A percentile compares a stretch with the other conserved stretches of the same genome.
phyloP scores from a whole-genome alignment of 1,284 basidiomycete species.

The Mycocalia duriaeana region DNA sequence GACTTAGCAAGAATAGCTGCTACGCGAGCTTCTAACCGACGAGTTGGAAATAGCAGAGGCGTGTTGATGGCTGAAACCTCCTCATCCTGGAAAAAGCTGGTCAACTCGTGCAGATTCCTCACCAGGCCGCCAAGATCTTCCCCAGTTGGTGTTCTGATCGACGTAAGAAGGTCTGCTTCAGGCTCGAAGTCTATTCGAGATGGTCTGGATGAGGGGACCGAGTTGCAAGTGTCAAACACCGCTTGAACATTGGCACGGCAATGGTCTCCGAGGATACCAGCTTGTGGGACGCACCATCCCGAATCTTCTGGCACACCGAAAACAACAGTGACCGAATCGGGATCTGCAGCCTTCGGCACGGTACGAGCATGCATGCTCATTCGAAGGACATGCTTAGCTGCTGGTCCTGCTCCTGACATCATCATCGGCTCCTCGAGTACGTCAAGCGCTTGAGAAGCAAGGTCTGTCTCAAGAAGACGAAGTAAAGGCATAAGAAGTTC shows the following conservation, averaged over 20 bases:
- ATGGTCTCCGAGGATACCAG: conserved; percentile 52
- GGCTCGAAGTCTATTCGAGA: conserved; percentile 72
- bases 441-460: conserved; percentile 82
- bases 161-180: conserved; percentile 39
- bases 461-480: conserved; percentile 80
- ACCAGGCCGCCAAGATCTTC: conserved; percentile 83
- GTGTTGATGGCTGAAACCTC: conserved; percentile 17
- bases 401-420: conserved; percentile 64
- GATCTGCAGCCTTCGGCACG: conserved; percentile 32
- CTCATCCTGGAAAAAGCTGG: conserved; percentile 78
- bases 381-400: conserved; percentile 79
- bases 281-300: conserved; percentile 81
- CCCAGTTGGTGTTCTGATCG: conserved; percentile 43
- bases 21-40: conserved; percentile 68
- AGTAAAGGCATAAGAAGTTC: conserved; percentile 90
- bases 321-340: conserved; percentile 58
- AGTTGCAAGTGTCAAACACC: conserved; percentile 75
- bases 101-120: conserved; percentile 82
- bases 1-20: conserved; percentile 78
- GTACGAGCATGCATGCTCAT: conserved; percentile 74
- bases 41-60: conserved; percentile 38
- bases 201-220: conserved; percentile 65
- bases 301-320: conserved; percentile 80
- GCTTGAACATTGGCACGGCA: conserved; percentile 78
- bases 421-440: conserved; percentile 87